phyloP scores from a whole-genome alignment of 2,329 filamentous ascomycete species.

The Herpotrichia juniperi region DNA sequence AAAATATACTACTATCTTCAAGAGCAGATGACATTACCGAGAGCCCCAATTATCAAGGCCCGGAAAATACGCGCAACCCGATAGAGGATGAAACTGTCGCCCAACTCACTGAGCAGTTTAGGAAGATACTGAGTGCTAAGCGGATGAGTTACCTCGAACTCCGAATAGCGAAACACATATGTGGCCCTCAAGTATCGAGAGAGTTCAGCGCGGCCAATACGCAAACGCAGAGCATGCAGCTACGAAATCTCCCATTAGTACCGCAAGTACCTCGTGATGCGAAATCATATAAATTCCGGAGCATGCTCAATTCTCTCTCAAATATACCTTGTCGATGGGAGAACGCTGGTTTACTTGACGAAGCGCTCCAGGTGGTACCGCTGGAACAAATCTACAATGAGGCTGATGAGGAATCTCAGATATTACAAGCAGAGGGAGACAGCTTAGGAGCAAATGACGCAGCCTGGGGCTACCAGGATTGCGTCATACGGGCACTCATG shows the following conservation, averaged over 20 bases:
- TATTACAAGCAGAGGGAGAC: conserved; percentile 84
- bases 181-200: too few relatives aligned
- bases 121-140: too few relatives aligned
- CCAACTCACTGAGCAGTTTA: too few relatives aligned
- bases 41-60: too few relatives aligned
- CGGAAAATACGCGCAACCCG: too few relatives aligned
- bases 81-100: too few relatives aligned
- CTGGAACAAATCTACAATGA: conserved; percentile 91
- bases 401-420: conserved; percentile 90
- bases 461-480: conserved; percentile 98
- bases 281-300: conserved; percentile 60
- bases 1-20: too few relatives aligned
- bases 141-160: too few relatives aligned
- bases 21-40: too few relatives aligned
- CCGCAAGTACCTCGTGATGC: conserved; percentile 72
- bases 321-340: conserved; percentile 92
- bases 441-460: conserved; percentile 82
- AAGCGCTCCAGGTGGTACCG: conserved; percentile 84
- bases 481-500: conserved; percentile 85
- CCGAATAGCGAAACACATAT: too few relatives aligned
- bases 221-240: too few relatives aligned
- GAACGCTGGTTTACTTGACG: conserved; percentile 91
- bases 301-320: conserved; percentile 82
- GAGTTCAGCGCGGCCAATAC: too few relatives aligned
- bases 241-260: conserved; percentile 69